These are phyloP conservation scores for Pestalotiopsis sp. DNA, from an alignment of 2,329 filamentous ascomycete genomes.

Conservation along the genomic window DNA sequence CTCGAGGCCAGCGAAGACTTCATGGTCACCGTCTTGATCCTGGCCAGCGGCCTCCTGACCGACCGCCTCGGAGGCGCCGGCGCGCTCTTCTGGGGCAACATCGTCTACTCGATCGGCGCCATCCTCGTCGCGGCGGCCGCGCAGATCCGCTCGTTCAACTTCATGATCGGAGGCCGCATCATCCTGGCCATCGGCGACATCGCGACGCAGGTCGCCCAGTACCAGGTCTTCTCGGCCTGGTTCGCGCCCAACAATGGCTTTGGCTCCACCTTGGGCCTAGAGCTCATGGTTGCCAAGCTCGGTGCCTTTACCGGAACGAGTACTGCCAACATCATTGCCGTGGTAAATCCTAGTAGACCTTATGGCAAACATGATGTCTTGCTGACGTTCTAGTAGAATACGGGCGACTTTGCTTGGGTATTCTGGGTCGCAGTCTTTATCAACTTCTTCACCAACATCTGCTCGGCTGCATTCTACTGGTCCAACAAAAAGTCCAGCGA, in stretches of 20 bases:
- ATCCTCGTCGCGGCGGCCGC: slow-evolving; percentile 62
- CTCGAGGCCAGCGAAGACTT: slow-evolving; percentile 65
- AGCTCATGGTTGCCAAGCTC: slow-evolving; percentile 63
- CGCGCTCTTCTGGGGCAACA: slow-evolving; percentile 63
- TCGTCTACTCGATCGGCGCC: slow-evolving; percentile 59
- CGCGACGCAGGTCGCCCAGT: slow-evolving; percentile 65
- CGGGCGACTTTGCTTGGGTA: slow-evolving; percentile 63
- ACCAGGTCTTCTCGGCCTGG: slow-evolving; percentile 68
- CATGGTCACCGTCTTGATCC: slow-evolving; percentile 59
- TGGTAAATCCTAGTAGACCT: slow-evolving; percentile 23
- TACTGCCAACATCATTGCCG: slow-evolving; percentile 61
- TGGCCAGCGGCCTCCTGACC: slow-evolving; percentile 57
- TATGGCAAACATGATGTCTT: background rate
- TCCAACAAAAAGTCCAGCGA: slow-evolving; percentile 55
- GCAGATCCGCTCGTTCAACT: slow-evolving; percentile 57
- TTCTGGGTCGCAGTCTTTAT: slow-evolving; percentile 66
- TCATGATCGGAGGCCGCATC: slow-evolving; percentile 62
- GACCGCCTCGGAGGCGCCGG: slow-evolving; percentile 61
- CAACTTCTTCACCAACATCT: slow-evolving; percentile 64
- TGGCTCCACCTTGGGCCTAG: slow-evolving; percentile 62
- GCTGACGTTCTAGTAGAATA: slow-evolving; percentile 37
- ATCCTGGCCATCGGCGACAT: slow-evolving; percentile 63
- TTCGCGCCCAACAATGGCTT: slow-evolving; percentile 64
- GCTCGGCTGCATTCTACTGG: slow-evolving; percentile 55
- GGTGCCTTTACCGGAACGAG: slow-evolving; percentile 63